Base-by-base conservation (phyloP, 352 stramenopile species). In the Bremia lactucae region DNA sequence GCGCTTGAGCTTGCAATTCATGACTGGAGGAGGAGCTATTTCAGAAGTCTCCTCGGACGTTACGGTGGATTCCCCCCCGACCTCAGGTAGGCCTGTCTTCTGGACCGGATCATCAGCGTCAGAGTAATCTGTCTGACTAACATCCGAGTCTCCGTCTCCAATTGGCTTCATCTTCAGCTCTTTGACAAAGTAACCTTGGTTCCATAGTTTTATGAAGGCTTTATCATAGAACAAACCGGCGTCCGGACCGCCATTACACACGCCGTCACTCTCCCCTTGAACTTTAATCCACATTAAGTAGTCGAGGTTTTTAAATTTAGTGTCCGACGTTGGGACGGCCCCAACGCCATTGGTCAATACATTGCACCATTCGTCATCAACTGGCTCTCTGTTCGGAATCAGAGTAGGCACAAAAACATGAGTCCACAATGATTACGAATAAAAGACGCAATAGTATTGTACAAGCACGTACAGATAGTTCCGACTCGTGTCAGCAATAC, bases 241-340 rank as follows among this genome's bases (percentile, higher is more conserved):
- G 0, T 41, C 36, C 0, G 72, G 56, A 2, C 70, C 72, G 5
- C 55, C 47, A 2, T 43, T 46, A 45, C 75, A 87, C 36, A 39
- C 50, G 36, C 75, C 75, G 38, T 87, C 75, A 22, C 62, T 78
- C 53, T 88, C 70, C 42, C 75, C 72, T 25, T 65, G 70, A 14
- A 58, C 55, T 42, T 88, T 87, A 36, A 83, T 62, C 68, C 70
- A 87, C 55, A 85, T 59, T 19, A 76, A 84, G 52, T 85, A 85
- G 52, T 84, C 72, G 2, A 87, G 38, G 39, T 79, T 75, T 2
- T 31, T 22, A 26, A 65, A 45, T 0, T 63, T 61, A 2, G 72
- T 84, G 20, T 74, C 44, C 7, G 49, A 61, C 1, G 72, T 82
- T 0, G 68, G 68, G 10, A 63, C 65, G 1, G 52, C 19, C 6